Evolutionary conservation across 2,329 filamentous ascomycete genomes (phyloP).

Genomic region (Aspergillus tanneri): DNA sequence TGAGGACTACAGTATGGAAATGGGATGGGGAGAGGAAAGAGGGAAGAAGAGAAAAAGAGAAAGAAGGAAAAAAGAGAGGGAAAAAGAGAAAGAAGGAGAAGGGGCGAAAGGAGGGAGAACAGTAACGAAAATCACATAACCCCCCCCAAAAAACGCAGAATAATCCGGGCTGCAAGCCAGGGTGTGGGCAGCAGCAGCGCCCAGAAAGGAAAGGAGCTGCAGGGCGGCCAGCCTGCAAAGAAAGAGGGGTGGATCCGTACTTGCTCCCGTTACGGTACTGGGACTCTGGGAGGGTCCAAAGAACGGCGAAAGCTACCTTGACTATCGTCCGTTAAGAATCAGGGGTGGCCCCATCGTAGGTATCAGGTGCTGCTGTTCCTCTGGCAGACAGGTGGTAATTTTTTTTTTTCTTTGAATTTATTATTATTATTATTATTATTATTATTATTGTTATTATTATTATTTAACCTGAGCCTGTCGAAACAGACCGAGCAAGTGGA

Average conservation of each 20-base stretch:
- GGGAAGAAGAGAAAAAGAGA: conserved; percentile 22
- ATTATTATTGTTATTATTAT: too few species aligned
- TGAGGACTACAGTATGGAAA: conserved; percentile 19
- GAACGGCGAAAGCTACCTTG: neutral
- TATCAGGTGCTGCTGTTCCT: neutral
- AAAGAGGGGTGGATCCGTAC: neutral
- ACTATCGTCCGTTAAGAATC: neutral
- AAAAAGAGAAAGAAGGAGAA: conserved; percentile 28
- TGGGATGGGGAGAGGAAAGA: conserved; percentile 22
- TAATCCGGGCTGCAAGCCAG: conserved; percentile 2
- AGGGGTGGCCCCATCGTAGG: neutral
- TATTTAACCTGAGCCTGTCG: too few species aligned
- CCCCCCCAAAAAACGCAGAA: conserved; percentile 5
- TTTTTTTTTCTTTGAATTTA: too few species aligned
- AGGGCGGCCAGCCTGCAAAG: conserved; percentile 22
- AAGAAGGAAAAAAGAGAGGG: conserved; percentile 24
- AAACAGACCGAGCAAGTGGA: too few species aligned
- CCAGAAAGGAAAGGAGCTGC: conserved; percentile 25
- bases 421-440: too few species aligned
- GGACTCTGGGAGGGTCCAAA: too few species aligned
- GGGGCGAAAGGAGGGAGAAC: conserved; percentile 22
- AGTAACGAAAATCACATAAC: conserved; percentile 11
- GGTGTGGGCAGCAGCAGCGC: conserved; percentile 14
- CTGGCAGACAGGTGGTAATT: too few species aligned
- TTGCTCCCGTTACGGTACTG: too few species aligned